Conservation (phyloP, 768 basidiomycete species). For the Termitomyces sp. region DNA sequence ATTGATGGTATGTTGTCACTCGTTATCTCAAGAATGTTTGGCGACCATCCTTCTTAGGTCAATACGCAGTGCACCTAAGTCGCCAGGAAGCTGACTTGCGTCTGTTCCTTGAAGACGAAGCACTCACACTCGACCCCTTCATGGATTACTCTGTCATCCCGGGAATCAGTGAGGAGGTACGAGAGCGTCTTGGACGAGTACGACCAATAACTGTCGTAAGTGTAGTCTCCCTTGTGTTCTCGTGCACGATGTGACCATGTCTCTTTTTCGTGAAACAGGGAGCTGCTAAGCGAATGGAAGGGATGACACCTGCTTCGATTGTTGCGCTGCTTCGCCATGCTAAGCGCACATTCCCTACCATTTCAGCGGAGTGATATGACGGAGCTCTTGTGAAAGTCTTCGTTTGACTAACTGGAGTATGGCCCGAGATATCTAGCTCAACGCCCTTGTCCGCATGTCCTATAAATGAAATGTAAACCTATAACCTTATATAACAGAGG, state of each 20-base stretch:
- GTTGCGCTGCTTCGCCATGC: conserved; percentile 65
- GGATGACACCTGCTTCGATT: conserved; percentile 82
- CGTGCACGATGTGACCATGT: background rate
- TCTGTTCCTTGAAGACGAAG: conserved; percentile 72
- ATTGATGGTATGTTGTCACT: background rate
- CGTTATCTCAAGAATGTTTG: no score
- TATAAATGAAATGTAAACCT: background rate
- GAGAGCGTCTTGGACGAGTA: conserved; percentile 53
- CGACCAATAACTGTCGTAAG: conserved; percentile 38
- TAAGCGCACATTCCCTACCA: conserved; percentile 27
- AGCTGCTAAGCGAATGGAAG: conserved; percentile 90
- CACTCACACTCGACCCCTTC: conserved; percentile 57
- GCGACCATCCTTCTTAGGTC: conserved; percentile 31
- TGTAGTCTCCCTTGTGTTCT: background rate
- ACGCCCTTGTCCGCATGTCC: background rate
- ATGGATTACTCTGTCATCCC: conserved; percentile 64
- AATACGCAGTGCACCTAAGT: conserved; percentile 54
- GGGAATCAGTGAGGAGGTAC: conserved; percentile 74
- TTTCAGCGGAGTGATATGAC: background rate
- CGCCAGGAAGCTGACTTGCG: conserved; percentile 76
- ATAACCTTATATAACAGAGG: background rate
- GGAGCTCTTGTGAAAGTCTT: no score
- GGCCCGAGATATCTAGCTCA: background rate
- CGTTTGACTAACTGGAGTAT: no score
- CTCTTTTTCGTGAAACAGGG: conserved; percentile 41